These are phyloP conservation scores for Cicer arietinum DNA, from an alignment of 306 rosid genomes.

Conservation along the genomic window DNA sequence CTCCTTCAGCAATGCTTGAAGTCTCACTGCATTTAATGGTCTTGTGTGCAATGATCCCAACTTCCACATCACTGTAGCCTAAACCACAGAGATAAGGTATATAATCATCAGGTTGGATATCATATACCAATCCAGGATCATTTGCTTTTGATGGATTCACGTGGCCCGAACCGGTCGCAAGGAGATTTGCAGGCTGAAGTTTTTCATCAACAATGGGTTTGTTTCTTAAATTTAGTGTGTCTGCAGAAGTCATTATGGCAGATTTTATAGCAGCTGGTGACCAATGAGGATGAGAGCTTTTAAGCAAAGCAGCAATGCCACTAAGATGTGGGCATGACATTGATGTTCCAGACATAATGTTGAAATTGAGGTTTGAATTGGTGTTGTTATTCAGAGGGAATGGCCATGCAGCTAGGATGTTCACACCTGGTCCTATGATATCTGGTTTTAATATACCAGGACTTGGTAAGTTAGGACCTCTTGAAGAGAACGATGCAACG, in stretches of 20 bases:
- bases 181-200: constrained; percentile 60
- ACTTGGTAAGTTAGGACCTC: constrained; percentile 72
- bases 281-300: constrained; percentile 78
- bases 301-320: constrained; percentile 78
- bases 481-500: constrained; percentile 70
- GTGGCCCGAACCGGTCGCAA: constrained; percentile 79
- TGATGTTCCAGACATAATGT: constrained; percentile 75
- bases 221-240: constrained; percentile 36
- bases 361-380: constrained; percentile 56
- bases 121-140: constrained; percentile 74
- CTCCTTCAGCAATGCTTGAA: constrained; percentile 68
- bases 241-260: constrained; percentile 77
- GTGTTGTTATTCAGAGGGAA: constrained; percentile 55
- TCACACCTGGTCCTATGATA: constrained; percentile 67
- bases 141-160: constrained; percentile 76
- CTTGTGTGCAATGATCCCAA: constrained; percentile 56
- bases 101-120: constrained; percentile 69
- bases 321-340: constrained; percentile 91
- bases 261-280: constrained; percentile 87
- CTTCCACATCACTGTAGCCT: constrained; percentile 57
- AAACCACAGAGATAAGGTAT: constrained; percentile 77
- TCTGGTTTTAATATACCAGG: constrained; percentile 87
- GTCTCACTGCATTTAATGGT: constrained; percentile 55
- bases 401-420: constrained; percentile 76
- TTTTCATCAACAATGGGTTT: constrained; percentile 60